Conservation (phyloP, 2,329 filamentous ascomycete species). For the Aspergillus texensis region DNA sequence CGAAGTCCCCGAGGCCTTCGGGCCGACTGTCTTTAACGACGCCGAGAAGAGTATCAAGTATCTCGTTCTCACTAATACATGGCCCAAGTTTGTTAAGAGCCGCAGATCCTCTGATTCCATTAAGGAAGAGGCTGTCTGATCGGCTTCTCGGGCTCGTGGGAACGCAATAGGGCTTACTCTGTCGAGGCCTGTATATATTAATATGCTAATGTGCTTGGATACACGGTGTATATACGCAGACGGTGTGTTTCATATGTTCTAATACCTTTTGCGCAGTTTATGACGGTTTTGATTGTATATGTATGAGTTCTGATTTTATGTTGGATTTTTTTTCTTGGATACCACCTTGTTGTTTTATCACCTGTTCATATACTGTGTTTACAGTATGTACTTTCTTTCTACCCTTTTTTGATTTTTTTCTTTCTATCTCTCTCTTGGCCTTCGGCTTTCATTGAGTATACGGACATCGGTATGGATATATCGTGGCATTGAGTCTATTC, state of each 20-base stretch:
- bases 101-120: slow-evolving; percentile 6
- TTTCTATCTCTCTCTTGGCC: background rate
- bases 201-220: background rate
- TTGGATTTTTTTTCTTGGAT: background rate
- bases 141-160: background rate
- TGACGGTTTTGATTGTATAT: background rate
- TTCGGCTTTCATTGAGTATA: background rate
- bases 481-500: background rate
- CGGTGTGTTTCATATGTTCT: background rate
- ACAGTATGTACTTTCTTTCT: background rate
- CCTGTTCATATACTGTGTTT: background rate
- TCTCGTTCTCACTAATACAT: slow-evolving; percentile 69
- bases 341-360: background rate
- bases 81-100: slow-evolving; percentile 50
- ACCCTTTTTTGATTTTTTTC: background rate
- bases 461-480: background rate
- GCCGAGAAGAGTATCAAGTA: slow-evolving; percentile 66
- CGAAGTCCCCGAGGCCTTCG: slow-evolving; percentile 50
- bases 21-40: slow-evolving; percentile 58
- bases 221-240: background rate
- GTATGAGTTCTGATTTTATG: background rate
- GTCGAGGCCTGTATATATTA: background rate
- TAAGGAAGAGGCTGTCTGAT: background rate
- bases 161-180: background rate
- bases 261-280: background rate